phyloP scores from a whole-genome alignment of 345 rosid genomes.

The Bretschneidera sinensis region DNA sequence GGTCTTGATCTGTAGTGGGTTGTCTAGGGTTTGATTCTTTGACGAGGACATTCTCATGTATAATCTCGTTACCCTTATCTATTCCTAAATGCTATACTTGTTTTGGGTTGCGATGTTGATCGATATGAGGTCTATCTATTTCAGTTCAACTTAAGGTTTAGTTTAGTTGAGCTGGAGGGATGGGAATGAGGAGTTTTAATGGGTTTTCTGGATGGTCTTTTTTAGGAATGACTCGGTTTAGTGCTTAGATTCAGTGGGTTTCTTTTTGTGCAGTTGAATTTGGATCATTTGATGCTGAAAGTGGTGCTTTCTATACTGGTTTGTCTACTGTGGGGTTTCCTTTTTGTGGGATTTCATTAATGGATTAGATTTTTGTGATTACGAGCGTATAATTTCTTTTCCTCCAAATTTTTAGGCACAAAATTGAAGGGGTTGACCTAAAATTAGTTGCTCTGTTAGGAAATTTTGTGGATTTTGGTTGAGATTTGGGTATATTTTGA shows the following conservation, averaged over 20 bases:
- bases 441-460: conserved; percentile 18
- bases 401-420: conserved; percentile 3
- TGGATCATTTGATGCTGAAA: background rate
- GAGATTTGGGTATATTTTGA: conserved; percentile 14
- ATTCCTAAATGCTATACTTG: too few species aligned
- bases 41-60: too few species aligned
- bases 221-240: background rate
- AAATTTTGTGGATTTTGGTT: conserved; percentile 16
- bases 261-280: background rate
- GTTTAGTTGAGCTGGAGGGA: too few species aligned
- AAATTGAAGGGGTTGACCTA: conserved; percentile 39
- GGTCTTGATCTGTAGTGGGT: too few species aligned
- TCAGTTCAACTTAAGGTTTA: too few species aligned
- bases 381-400: too few species aligned
- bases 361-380: too few species aligned
- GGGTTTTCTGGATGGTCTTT: background rate
- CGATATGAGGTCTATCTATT: too few species aligned
- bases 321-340: background rate
- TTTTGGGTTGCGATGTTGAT: too few species aligned
- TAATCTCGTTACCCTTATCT: too few species aligned
- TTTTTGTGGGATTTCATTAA: background rate
- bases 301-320: background rate
- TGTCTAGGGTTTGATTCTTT: too few species aligned
- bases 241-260: conserved; percentile 1
- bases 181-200: too few species aligned